Conservation (phyloP, 495 filamentous ascomycete species). For the Sporormia fimetaria region DNA sequence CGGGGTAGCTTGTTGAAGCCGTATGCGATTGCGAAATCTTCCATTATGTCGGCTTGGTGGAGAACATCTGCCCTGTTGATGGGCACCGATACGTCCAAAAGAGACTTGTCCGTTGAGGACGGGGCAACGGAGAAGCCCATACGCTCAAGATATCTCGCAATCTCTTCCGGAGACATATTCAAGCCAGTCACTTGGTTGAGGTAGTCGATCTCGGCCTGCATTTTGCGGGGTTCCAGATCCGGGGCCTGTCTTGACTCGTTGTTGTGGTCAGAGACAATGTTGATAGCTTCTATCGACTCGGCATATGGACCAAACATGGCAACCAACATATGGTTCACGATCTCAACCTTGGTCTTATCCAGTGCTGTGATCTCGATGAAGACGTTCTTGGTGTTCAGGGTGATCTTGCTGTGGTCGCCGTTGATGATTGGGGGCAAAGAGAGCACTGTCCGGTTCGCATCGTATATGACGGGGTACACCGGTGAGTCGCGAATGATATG, state of each 20-base stretch:
- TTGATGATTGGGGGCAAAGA: conserved; percentile 98
- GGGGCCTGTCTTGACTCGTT: conserved; percentile 66
- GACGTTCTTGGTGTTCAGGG: conserved; percentile 74
- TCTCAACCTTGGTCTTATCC: conserved; percentile 91
- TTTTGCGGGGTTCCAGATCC: conserved; percentile 59
- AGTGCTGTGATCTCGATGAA: conserved; percentile 97
- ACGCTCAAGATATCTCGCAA: conserved; percentile 64
- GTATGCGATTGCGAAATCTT: conserved; percentile 79
- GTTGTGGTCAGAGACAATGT: conserved; percentile 88
- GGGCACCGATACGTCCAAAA: conserved; percentile 71
- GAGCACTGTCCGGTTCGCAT: conserved; percentile 76
- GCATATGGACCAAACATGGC: conserved; percentile 96
- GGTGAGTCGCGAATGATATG: conserved; percentile 89
- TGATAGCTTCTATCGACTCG: conserved; percentile 77
- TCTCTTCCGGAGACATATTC: conserved; percentile 53
- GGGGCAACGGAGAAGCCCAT: conserved; percentile 77
- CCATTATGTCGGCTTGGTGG: conserved; percentile 97
- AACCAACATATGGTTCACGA: conserved; percentile 88
- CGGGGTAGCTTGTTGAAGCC: conserved; percentile 91
- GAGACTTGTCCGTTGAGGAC: conserved; percentile 46
- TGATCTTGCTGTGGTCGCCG: conserved; percentile 91
- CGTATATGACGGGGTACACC: conserved; percentile 93
- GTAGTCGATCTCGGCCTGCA: conserved; percentile 78
- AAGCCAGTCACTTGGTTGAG: conserved; percentile 87
- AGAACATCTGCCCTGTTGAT: conserved; percentile 88